Evolutionary conservation across 148 eudicot genomes (phyloP), one percentile per base, ranked within the genome.

Genomic region (Fagopyrum esculentum): DNA sequence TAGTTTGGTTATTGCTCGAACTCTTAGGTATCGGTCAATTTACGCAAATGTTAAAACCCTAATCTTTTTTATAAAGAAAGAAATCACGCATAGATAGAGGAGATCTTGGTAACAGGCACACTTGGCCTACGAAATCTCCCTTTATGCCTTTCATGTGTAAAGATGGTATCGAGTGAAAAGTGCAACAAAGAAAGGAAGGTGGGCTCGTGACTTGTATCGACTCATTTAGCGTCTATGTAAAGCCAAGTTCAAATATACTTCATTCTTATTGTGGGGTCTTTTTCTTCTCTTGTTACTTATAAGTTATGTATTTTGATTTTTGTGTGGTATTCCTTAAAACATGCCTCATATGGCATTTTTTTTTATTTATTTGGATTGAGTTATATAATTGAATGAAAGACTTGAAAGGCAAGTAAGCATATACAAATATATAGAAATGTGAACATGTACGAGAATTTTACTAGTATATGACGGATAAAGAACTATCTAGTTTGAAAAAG

Each of bases 171-270:
- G 77, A 81, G 76, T 81, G 74, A 75, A 74, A 60, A 77, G 80
- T 26, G 76, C 76, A 71, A 11, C 50, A 71, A 74, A 48, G 74
- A 29, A 54, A 66, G 71, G 79, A 19, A 73, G 35, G 57, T 80
- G 79, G 63, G 52, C 30, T 48, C 59, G 51, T 56, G n/a, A 29
- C 9, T 35, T 69, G 5, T 49, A 55, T 17, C 61, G 47, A 57
- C 75, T 75, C 73, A 77, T 45, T 52, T 78, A 51, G 78, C 83
- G 78, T 81, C 78, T 74, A 51, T 78, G 51, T 78, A 72, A 81
- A 81, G 81, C 45, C 49, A 44, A 44, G 46, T 17, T 35, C 6
- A 81, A 29, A 74, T 51, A 66, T 22, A 71, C 60, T 77, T 73
- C 35, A 54, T 74, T 44, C 29, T 30, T 73, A 22, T 73, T 73